Base-by-base conservation (phyloP, 257 asterid species). In the Handroanthus guayacan region DNA sequence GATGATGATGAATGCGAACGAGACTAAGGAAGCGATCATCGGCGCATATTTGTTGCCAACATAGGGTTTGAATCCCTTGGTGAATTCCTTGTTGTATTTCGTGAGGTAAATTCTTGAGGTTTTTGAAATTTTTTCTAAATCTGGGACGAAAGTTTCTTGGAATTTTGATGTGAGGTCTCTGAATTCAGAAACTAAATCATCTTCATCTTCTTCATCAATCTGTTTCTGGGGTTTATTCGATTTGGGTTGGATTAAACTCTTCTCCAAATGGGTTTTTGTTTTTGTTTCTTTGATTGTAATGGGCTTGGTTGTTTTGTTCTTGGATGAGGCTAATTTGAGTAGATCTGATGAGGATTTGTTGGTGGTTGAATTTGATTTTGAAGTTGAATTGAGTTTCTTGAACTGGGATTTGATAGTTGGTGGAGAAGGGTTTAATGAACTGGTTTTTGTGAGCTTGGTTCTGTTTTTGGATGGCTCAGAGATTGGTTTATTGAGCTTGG, bases 21-120 rank as follows among this genome's bases (percentile, higher is more conserved):
- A 91, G 75, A 81, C 82, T 5, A 88, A 16, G 0, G 98, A 87
- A 4, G 97, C 96, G 9, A 91, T 84, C 0, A 86, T 84, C 60
- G 97, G 67, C 3, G 99, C 99, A 54, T 95, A 95, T 69, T 89
- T 89, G 84, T 85, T 85, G 50, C 99, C 98, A 1, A 95, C 95
- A 39, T 86, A 82, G 18, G 99, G 96, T 65, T 95, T 92, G 84
- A 92, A 89, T 3, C 91, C 94, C 65, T 60, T 91, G 0, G 97
- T 88, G 73, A 95, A 85, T 64, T 91, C 91, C 72, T 89, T 89
- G 85, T 92, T 95, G 86, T 92, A 92, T 69, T 39, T 84, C 12
- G 79, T 89, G 77, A 89, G 82, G 78, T 95, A 92, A 3, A 65
- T 79, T 64, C 80, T 61, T 3, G 98, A 95, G 6, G 96, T 91